These are phyloP conservation scores for Annulohypoxylon nitens DNA, from an alignment of 495 filamentous ascomycete genomes.

Conservation along the genomic window DNA sequence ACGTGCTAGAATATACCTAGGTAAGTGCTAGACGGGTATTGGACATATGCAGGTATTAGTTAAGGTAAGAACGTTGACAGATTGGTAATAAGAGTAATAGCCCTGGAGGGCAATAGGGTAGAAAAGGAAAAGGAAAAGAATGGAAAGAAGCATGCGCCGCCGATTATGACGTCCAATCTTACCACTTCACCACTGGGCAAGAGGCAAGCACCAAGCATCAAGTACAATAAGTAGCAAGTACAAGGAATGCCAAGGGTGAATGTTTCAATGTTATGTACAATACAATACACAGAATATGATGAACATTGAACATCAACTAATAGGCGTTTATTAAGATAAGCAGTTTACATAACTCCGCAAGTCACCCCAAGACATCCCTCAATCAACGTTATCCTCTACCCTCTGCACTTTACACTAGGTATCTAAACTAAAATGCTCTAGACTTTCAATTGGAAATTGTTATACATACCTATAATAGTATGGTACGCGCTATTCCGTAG, in stretches of 20 bases:
- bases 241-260: too few species aligned
- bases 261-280: background rate
- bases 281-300: too few species aligned
- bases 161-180: conserved; percentile 38
- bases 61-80: background rate
- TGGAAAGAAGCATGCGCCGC: conserved; percentile 29
- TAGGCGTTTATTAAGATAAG: background rate
- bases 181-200: background rate
- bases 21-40: background rate
- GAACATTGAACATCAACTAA: background rate
- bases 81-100: background rate
- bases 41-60: background rate
- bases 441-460: background rate
- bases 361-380: background rate
- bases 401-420: background rate
- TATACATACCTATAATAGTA: conserved; percentile 5
- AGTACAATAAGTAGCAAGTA: background rate
- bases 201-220: too few species aligned
- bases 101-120: background rate
- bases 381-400: background rate
- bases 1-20: conserved; percentile 1
- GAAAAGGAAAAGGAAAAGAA: conserved; percentile 7
- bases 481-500: conserved; percentile 3
- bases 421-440: background rate
- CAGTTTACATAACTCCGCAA: conserved; percentile 16